Conservation (phyloP, 163 green algal species). For the Chlorella variabilis region DNA sequence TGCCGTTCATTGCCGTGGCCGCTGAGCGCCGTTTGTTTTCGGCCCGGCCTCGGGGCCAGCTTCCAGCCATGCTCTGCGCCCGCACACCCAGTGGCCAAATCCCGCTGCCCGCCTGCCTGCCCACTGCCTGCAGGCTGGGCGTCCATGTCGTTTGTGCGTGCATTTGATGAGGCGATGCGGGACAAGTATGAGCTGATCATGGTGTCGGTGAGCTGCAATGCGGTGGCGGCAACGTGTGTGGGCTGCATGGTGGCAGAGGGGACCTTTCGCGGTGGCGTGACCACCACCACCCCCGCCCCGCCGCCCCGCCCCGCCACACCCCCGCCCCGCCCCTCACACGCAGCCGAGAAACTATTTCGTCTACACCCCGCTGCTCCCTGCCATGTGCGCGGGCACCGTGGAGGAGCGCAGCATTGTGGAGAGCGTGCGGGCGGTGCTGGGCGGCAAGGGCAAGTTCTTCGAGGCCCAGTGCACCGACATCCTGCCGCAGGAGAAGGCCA, state of each 20-base stretch:
- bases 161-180: constrained; percentile 35
- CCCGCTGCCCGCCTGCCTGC: too few relatives aligned
- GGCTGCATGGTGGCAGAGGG: too few relatives aligned
- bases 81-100: too few relatives aligned
- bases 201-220: constrained; percentile 69
- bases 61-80: too few relatives aligned
- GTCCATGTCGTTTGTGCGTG: constrained; percentile 60
- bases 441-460: constrained; percentile 82
- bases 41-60: too few relatives aligned
- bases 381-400: constrained; percentile 86
- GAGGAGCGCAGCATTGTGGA: constrained; percentile 95
- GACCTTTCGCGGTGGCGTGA: too few relatives aligned
- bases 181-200: constrained; percentile 61
- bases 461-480: constrained; percentile 86
- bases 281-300: too few relatives aligned
- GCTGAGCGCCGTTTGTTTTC: too few relatives aligned
- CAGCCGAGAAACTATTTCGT: constrained; percentile 18
- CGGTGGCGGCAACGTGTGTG: too few relatives aligned
- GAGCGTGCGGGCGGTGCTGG: constrained; percentile 71
- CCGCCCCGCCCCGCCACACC: too few relatives aligned
- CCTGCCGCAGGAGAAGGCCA: constrained; percentile 69
- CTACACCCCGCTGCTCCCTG: constrained; percentile 75
- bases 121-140: constrained; percentile 63
- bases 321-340: not conserved
- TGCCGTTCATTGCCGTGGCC: too few relatives aligned